Base-by-base conservation (phyloP, 2,329 filamentous ascomycete species). In the Byssochlamys sp. region DNA sequence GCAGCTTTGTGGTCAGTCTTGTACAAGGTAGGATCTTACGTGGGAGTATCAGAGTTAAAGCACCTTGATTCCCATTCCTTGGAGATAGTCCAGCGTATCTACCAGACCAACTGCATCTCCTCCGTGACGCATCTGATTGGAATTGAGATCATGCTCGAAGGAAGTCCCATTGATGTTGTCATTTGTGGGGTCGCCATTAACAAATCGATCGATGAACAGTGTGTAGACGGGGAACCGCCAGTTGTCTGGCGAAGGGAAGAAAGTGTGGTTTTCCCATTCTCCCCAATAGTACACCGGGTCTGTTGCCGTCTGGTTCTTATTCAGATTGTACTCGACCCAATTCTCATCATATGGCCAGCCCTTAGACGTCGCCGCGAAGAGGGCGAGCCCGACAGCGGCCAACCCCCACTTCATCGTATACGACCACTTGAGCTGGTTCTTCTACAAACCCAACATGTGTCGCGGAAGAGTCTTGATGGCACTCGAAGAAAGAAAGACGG, bases 221-320 rank as follows among this genome's bases (percentile, higher is more conserved):
- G 82, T 84, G 67, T 87, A 87, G 65, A 86, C 82, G 0, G 84
- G 84, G 60, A 87, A 80, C 27, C 84, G 77, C 84, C 84, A 87
- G 62, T 83, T 86, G 0, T 73, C 67, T 1, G 84, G 84, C 24
- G 83, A 86, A 0, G 75, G 71, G 19, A 71, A 67, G 62, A 81
- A 86, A 3, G 66, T 70, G 65, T 83, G 80, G 60, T 77, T 71
- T n/a, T 71, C 72, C 80, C 81, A 80, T 72, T 77, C 71, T 59
- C 83, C 79, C 66, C 73, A 80, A 67, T 87, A 87, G 51, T 87
- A 77, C 39, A 81, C 70, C 1, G 84, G 82, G 54, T 78, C 69
- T 7, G 67, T 76, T n/a, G 84, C 82, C 52, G 75, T 72, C 62
- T 79, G 65, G 67, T 86, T 86, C 60, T 76, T 74, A 67, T 87